These are phyloP conservation scores for Chlorophyllum brunneum DNA, from an alignment of 768 basidiomycete species.

Conservation along the genomic window DNA sequence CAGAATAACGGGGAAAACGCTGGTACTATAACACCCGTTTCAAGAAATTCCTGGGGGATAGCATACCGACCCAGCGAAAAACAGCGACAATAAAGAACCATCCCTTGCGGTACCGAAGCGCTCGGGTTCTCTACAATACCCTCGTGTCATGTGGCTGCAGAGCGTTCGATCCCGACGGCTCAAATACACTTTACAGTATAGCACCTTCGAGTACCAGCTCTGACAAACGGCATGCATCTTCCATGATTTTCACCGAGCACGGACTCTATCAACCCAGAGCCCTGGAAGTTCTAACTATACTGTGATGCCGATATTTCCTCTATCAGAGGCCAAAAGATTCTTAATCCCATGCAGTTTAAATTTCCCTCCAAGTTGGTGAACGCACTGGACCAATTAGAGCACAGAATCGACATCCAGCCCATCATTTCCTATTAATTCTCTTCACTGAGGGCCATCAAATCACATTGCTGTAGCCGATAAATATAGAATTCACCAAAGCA, in stretches of 20 bases:
- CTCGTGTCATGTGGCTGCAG: not conserved
- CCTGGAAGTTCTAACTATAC: too few species aligned
- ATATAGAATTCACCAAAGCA: not conserved
- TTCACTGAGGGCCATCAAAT: not conserved
- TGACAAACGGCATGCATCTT: too few species aligned
- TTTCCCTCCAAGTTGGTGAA: too few species aligned
- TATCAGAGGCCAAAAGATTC: too few species aligned
- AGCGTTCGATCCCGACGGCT: not conserved
- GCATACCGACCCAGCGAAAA: not conserved
- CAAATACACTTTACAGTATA: too few species aligned
- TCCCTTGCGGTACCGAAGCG: constrained; percentile 1
- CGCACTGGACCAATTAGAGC: not conserved
- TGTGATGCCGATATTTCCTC: too few species aligned
- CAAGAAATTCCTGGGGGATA: constrained; percentile 2
- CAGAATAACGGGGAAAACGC: not conserved
- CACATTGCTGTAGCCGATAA: not conserved
- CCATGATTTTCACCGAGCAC: too few species aligned
- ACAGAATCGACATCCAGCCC: not conserved
- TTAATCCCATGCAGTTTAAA: too few species aligned
- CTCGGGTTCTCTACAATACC: not conserved
- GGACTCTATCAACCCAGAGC: too few species aligned
- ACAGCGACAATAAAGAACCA: not conserved
- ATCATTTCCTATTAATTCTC: not conserved
- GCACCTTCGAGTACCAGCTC: too few species aligned
- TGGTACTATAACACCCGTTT: not conserved